Base-by-base conservation (phyloP, 2,329 filamentous ascomycete genomes). In the Spiromastix sp. region DNA sequence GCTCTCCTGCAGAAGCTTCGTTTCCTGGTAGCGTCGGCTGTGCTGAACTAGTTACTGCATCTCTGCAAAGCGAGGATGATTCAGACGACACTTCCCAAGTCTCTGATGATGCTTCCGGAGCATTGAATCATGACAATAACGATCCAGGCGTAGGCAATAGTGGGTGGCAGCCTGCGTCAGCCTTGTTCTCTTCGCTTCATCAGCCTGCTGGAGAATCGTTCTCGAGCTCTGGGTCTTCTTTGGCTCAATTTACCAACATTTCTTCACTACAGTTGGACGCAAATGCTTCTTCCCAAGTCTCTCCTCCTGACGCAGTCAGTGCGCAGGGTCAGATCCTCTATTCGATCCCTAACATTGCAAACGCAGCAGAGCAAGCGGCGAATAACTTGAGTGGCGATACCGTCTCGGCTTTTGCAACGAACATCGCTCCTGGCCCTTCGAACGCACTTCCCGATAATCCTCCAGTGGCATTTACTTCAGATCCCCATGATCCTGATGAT, bases 221-320 rank as follows among this genome's bases (percentile, higher is more conserved):
- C n/a, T n/a, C n/a, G n/a, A n/a, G n/a, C n/a, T 18, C 18, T 12
- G 12, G 27, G 17, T 22, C 11, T 30, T 21, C 13, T 15, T 13
- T 10, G 24, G 16, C 13, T 21, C 32, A 35, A 5, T 4, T 15
- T 34, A 31, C 29, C n/a, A n/a, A n/a, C n/a, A n/a, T n/a, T n/a
- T n/a, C n/a, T n/a, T n/a, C n/a, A n/a, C n/a, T n/a, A n/a, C n/a
- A n/a, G 11, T 29, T 38, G 31, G 36, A 30, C 29, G 8, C n/a
- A 29, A 18, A 6, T 5, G 5, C 12, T 30, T 30, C 29, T 31
- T 10, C 24, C n/a, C 10, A n/a, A n/a, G n/a, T 19, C 33, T 12
- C 36, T 5, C 10, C 30, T 38, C 16, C 36, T 22, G 19, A 8
- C 10, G 21, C 31, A 11, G 34, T 13, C 13, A 24, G 30, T 25